phyloP scores from a whole-genome alignment of 1,139 yeast species.

The Meyerozyma athensensis region DNA sequence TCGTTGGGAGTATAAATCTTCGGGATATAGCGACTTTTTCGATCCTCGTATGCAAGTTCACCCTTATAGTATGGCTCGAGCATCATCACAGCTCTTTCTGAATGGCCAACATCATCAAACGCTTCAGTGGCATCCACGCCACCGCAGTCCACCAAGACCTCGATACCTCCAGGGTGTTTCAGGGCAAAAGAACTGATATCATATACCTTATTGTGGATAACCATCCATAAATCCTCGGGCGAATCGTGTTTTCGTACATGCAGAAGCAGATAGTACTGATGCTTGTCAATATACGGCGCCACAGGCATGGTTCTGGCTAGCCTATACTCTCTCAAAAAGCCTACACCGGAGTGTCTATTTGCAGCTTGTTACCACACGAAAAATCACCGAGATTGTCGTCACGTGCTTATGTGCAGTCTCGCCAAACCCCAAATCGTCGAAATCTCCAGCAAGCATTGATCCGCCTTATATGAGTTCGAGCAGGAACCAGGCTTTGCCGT shows the following conservation, averaged over 20 bases:
- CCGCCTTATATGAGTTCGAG: constrained; percentile 12
- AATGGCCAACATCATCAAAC: constrained; percentile 50
- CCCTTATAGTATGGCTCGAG: constrained; percentile 36
- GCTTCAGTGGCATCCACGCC: constrained; percentile 70
- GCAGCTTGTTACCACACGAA: not conserved
- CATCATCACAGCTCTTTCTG: constrained; percentile 40
- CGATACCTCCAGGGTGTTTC: constrained; percentile 69
- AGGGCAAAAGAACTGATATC: constrained; percentile 47
- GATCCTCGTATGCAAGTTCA: constrained; percentile 21
- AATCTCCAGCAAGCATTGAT: not conserved
- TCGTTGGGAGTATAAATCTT: not conserved
- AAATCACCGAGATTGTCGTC: not conserved
- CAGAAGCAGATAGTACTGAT: constrained; percentile 15
- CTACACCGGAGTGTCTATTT: not conserved
- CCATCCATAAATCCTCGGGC: constrained; percentile 60
- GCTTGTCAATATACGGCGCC: not conserved
- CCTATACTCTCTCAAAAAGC: not conserved
- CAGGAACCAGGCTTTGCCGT: constrained; percentile 27
- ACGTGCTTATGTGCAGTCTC: not conserved
- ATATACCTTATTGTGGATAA: constrained; percentile 58
- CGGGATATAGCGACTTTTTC: constrained; percentile 7
- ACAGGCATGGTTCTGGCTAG: not conserved
- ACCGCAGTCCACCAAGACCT: constrained; percentile 62
- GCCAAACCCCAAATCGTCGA: constrained; percentile 1
- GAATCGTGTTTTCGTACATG: constrained; percentile 45